A percentile compares a stretch with the other conserved stretches of the same genome.
phyloP scores from a whole-genome alignment of 140 eudicot genomes.

The Ambrosia hybrid region DNA sequence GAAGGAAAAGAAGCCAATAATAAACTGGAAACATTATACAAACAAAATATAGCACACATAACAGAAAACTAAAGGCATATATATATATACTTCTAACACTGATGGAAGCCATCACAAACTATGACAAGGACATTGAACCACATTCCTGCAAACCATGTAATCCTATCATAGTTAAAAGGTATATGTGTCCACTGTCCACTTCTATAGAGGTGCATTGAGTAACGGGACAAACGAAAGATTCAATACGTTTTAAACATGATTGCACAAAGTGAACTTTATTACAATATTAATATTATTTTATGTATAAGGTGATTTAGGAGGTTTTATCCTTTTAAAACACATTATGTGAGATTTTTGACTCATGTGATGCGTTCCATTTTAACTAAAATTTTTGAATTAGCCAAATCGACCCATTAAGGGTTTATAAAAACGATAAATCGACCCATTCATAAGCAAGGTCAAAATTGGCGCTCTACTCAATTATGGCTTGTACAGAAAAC shows the following conservation, averaged over 20 bases:
- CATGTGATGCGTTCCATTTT: too few species aligned
- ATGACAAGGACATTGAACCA: neutral
- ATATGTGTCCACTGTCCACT: neutral
- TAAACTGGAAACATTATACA: too few species aligned
- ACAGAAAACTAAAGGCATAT: neutral
- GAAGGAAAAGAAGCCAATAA: slow-evolving; percentile 6
- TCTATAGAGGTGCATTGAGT: too few species aligned
- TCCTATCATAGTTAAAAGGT: neutral
- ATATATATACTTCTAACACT: slow-evolving; percentile 9
- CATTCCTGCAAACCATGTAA: slow-evolving; percentile 7
- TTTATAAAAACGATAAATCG: neutral
- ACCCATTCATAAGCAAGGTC: neutral
- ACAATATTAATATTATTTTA: neutral
- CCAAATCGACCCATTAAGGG: too few species aligned
- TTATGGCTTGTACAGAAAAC: neutral
- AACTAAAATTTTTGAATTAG: neutral
- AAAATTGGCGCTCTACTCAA: too few species aligned
- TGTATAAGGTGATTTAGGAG: neutral
- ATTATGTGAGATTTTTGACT: neutral
- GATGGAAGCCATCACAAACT: neutral
- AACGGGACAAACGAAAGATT: neutral
- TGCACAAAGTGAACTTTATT: neutral
- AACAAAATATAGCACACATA: slow-evolving; percentile 12
- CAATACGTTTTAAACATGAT: neutral
- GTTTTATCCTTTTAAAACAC: neutral